Conservation (phyloP, 768 basidiomycete species). For the Butyriboletus loyo region DNA sequence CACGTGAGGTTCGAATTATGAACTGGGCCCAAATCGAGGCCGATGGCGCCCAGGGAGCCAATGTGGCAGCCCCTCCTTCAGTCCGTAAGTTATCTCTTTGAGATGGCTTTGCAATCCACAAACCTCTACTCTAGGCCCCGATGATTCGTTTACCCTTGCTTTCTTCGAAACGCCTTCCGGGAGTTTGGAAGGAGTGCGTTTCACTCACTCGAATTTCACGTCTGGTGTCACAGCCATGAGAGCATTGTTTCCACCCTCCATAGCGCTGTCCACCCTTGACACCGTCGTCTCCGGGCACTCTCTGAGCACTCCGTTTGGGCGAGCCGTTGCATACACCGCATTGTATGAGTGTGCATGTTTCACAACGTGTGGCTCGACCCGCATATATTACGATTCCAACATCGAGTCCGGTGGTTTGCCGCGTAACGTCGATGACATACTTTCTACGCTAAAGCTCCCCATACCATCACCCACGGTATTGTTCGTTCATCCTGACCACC, state of each 20-base stretch:
- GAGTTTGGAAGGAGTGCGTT: slow-evolving; percentile 54
- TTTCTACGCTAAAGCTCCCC: slow-evolving; percentile 46
- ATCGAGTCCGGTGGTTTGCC: slow-evolving; percentile 1
- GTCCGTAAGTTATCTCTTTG: slow-evolving; percentile 46
- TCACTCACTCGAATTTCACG: slow-evolving; percentile 84
- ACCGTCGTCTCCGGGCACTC: slow-evolving; percentile 74
- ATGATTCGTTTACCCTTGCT: slow-evolving; percentile 65
- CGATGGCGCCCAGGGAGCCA: slow-evolving; percentile 49
- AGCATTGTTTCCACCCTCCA: slow-evolving; percentile 70
- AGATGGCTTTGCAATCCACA: neutral
- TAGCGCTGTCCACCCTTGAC: slow-evolving; percentile 66
- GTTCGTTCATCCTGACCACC: slow-evolving; percentile 67
- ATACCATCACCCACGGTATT: slow-evolving; percentile 76
- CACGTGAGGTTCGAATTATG: slow-evolving; percentile 53
- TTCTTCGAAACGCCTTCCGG: slow-evolving; percentile 57
- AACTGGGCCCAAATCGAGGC: slow-evolving; percentile 71
- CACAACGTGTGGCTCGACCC: slow-evolving; percentile 58
- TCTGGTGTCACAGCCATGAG: slow-evolving; percentile 84
- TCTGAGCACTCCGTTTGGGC: slow-evolving; percentile 73
- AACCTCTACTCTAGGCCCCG: slow-evolving; percentile 28
- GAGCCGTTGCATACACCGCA: slow-evolving; percentile 78
- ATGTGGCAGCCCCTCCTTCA: slow-evolving; percentile 42
- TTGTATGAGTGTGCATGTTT: slow-evolving; percentile 73
- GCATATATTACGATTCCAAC: slow-evolving; percentile 40
- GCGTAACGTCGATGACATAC: slow-evolving; percentile 45